Conservation (phyloP, 2,329 filamentous ascomycete genomes). For the Pseudovirgaria hyperparasitica region DNA sequence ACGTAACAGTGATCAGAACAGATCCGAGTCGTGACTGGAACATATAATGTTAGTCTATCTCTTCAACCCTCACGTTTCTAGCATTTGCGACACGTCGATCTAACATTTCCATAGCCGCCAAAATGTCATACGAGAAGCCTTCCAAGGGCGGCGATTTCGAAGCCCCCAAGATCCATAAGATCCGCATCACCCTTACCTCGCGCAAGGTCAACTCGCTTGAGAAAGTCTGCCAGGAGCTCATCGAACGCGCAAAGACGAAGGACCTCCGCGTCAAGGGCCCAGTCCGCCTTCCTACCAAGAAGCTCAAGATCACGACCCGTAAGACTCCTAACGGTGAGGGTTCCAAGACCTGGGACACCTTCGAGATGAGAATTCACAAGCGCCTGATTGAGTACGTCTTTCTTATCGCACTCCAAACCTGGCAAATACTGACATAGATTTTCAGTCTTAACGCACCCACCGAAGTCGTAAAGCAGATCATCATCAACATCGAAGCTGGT, state of each 20-base stretch:
- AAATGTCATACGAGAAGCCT: conserved; percentile 52
- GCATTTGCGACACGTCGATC: conserved; percentile 1
- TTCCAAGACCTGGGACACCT: conserved; percentile 99
- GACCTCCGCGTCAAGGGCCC: conserved; percentile 96
- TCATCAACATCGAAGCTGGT: conserved; percentile 90
- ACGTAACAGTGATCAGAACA: conserved; percentile 39
- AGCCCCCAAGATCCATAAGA: conserved; percentile 92
- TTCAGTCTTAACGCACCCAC: conserved; percentile 82
- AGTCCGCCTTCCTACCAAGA: conserved; percentile 95
- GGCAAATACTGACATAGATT: too few species aligned
- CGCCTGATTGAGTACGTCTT: conserved; percentile 74
- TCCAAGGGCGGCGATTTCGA: conserved; percentile 85
- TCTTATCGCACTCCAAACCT: too few species aligned
- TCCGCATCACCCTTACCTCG: conserved; percentile 93
- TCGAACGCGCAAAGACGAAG: conserved; percentile 98
- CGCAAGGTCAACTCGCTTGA: conserved; percentile 93
- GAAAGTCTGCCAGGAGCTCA: conserved; percentile 91
- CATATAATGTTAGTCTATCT: conserved; percentile 11
- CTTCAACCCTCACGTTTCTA: conserved; percentile 12
- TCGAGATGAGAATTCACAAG: conserved; percentile 99
- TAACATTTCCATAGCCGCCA: conserved; percentile 10
- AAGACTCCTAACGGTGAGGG: conserved; percentile 99
- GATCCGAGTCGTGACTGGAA: conserved; percentile 36
- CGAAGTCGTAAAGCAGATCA: conserved; percentile 94
- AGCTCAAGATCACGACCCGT: conserved; percentile 89